Base-by-base conservation (phyloP, 768 basidiomycete species). In the Suillus cothurnatus region DNA sequence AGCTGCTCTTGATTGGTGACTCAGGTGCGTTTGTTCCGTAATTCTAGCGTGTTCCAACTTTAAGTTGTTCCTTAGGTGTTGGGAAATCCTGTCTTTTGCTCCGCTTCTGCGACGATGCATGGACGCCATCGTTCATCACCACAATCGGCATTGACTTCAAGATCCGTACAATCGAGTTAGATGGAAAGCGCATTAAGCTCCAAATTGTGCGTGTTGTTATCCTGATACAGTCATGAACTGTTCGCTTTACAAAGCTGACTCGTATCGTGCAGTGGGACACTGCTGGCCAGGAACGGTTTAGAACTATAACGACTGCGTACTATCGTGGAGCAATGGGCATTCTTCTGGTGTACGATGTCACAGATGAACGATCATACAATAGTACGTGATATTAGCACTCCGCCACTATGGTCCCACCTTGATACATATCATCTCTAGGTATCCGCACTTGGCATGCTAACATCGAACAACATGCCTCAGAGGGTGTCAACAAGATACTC, bases 141-240 rank as follows among this genome's bases (percentile, higher is more conserved):
- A 99, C 97, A 64, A 99, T 99, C 78, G 97, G 97, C 65, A 96
- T 98, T 71, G 95, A 97, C 87, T 97, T 97, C 86, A 97, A 96
- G 90, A 99, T 99, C 80, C 90, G 97, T 39, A 98, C 96, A 61
- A 98, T 99, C 76, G 96, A 99, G 78, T 86, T 99, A 59, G 97
- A 99, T 71, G 97, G 97, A 47, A 98, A 98, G 82, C 88, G 94
- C 53, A 95, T 98, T 77, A 99, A 99, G 81, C 86, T 99, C n/a
- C 97, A 99, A 79, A 99, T 99, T 77, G 96, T 97, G 26, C 19
- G 58, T 58, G 36, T 9, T 26, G 14, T 57, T 7, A 57, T 19
- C 15, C 11, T 23, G n/a, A 56, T 14, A 56, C 53, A 23, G 23
- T 56, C 23, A 59, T 34, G 14, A 39, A 34, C 23, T 62, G 34